Percentiles rank a stretch among this genome's conserved stretches.
These are phyloP conservation scores for Bryoglossum gracile DNA, from an alignment of 495 filamentous ascomycete genomes.

Conservation along the genomic window DNA sequence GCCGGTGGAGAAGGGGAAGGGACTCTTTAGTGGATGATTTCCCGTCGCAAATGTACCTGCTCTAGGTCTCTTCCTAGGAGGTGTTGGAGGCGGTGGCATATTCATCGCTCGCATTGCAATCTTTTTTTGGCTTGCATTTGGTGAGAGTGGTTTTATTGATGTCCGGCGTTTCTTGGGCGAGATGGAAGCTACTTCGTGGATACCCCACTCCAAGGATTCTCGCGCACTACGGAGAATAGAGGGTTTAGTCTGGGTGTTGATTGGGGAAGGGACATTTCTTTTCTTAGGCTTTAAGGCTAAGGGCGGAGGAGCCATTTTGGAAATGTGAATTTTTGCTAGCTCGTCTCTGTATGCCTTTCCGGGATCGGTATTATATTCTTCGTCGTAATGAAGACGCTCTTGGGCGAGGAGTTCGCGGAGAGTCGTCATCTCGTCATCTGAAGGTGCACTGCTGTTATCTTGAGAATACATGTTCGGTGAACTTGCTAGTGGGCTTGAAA, in stretches of 20 bases:
- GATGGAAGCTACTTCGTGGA: background rate
- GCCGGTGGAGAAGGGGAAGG: conserved; percentile 7
- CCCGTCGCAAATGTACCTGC: background rate
- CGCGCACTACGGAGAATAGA: background rate
- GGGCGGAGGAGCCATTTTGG: too few species aligned
- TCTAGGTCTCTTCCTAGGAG: background rate
- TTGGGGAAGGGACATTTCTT: too few species aligned
- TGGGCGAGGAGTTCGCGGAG: background rate
- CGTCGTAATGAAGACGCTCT: background rate
- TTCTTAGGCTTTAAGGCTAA: background rate
- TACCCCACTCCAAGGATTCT: background rate
- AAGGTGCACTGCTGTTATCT: background rate
- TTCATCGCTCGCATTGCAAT: too few species aligned
- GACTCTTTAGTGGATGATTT: conserved; percentile 14
- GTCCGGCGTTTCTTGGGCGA: background rate
- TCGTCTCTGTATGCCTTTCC: background rate
- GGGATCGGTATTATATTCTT: background rate
- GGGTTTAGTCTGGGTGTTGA: background rate
- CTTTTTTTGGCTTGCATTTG: background rate
- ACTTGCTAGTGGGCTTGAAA: background rate
- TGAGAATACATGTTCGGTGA: background rate
- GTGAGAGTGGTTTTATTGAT: background rate
- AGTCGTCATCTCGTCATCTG: background rate
- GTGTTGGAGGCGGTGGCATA: background rate
- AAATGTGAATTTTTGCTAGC: too few species aligned